Evolutionary conservation across 768 basidiomycete species (phyloP), one percentile per base, ranked within the genome.

Genomic region (Boletus insuetus): DNA sequence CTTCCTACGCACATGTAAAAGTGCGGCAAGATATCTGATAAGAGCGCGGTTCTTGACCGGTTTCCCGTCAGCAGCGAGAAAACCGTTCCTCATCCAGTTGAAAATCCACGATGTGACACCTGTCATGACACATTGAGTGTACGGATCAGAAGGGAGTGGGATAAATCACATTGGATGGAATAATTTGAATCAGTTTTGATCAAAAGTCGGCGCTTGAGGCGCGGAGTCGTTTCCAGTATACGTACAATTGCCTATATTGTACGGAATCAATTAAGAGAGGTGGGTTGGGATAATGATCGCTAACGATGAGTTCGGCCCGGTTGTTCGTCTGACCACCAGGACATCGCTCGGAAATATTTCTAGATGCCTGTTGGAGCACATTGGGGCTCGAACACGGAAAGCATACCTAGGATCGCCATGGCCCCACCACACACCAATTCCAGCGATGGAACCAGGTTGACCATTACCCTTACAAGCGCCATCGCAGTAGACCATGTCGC

Each of bases 401-500:
- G 13, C 58, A 34, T 58, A 70, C 89, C 89, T 76, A 32, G 81
- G 69, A 69, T 93, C 88, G 54, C 78, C 66, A 11, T 66, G 71
- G 0, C 87, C 91, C 90, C 91, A 98, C 84, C 86, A 98, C 1
- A 98, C 91, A 0, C 95, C 95, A 41, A 94, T 72, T 1, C 95
- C 95, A 1, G 92, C 95, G 40, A 81, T 59, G 0, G 89, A 79
- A 1, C 79, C 82, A 3, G 29, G 31, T 64, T 84, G 73, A 0
- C 95, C 95, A 65, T 98, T 98, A 3, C 86, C 83, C 64, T 82
- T 83, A 59, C 92, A 94, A 7, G 93, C 88, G 12, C 95, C 95
- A 69, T 98, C 95, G 19, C 81, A 86, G 62, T 91, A 96, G 1
- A 94, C 94, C 13, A 88, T 73, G 40, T 74, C 68, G 61, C 68